Evolutionary conservation across 2,329 filamentous ascomycete species (phyloP).

Genomic region (Lecanoromycetidae sp.): DNA sequence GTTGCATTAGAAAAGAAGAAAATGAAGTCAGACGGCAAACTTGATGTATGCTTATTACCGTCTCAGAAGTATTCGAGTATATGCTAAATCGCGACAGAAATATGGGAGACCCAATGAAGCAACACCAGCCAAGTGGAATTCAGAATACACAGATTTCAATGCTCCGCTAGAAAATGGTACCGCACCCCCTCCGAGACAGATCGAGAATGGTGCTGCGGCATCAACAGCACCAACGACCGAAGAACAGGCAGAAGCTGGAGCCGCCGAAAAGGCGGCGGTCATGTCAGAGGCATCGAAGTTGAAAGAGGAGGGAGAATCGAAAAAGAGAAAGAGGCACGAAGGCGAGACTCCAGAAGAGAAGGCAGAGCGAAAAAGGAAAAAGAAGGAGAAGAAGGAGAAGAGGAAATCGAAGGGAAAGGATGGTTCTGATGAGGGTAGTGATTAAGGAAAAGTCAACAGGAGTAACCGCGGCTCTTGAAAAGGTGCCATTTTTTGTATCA

Average conservation of each 20-base stretch:
- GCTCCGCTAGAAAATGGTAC: slow-evolving; percentile 37
- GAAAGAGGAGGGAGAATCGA: slow-evolving; percentile 36
- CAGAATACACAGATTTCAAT: slow-evolving; percentile 83
- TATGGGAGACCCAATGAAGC: slow-evolving; percentile 84
- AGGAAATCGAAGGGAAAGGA: slow-evolving; percentile 74
- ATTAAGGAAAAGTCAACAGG: slow-evolving; percentile 27
- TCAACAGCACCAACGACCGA: slow-evolving; percentile 27
- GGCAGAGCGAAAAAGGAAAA: slow-evolving; percentile 38
- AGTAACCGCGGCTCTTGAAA: too few species aligned
- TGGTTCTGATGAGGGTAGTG: slow-evolving; percentile 41
- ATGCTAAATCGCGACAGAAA: slow-evolving; percentile 47
- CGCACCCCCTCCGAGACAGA: slow-evolving; percentile 35
- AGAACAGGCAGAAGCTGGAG: slow-evolving; percentile 30
- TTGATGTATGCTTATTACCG: slow-evolving; percentile 49
- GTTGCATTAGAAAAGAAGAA: slow-evolving; percentile 98
- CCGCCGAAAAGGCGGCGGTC: slow-evolving; percentile 31
- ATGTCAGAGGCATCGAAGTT: slow-evolving; percentile 26
- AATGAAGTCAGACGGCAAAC: slow-evolving; percentile 93
- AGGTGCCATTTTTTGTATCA: too few species aligned
- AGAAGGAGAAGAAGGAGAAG: slow-evolving; percentile 48
- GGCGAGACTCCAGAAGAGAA: slow-evolving; percentile 39
- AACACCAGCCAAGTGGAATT: slow-evolving; percentile 86
- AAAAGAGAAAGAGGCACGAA: slow-evolving; percentile 46
- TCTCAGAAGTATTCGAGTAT: neutral
- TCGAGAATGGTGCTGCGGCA: too few species aligned